phyloP scores from a whole-genome alignment of 1,139 yeast species.

The Kodamaea derodonti region DNA sequence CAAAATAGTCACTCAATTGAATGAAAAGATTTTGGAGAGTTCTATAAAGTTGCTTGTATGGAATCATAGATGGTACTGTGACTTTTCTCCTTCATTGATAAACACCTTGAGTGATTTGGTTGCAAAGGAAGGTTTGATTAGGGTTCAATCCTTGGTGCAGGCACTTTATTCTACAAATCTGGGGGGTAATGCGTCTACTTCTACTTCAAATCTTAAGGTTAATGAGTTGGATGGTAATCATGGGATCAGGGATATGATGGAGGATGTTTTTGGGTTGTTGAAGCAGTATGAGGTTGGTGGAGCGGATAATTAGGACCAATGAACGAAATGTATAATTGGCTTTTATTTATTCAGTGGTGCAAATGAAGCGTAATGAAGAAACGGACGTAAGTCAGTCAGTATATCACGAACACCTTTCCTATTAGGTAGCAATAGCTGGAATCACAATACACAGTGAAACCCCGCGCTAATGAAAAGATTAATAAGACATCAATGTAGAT shows the following conservation, averaged over 20 bases:
- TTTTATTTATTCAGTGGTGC: too few relatives aligned
- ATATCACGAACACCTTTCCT: too few relatives aligned
- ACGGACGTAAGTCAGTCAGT: too few relatives aligned
- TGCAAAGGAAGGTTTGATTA: conserved; percentile 73
- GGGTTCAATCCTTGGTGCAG: conserved; percentile 70
- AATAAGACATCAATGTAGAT: too few relatives aligned
- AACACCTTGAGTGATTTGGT: conserved; percentile 57
- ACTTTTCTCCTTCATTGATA: conserved; percentile 70
- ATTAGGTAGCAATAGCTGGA: too few relatives aligned
- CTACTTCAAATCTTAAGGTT: conserved; percentile 4
- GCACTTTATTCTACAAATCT: conserved; percentile 52
- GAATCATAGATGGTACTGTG: conserved; percentile 97
- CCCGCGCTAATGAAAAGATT: too few relatives aligned
- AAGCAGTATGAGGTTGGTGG: conserved; percentile 43
- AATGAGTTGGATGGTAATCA: conserved; percentile 34
- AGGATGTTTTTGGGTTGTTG: conserved; percentile 48
- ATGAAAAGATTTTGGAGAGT: conserved; percentile 63
- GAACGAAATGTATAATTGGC: too few relatives aligned
- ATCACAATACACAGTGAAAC: too few relatives aligned
- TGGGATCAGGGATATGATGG: conserved; percentile 61
- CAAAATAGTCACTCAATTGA: conserved; percentile 46
- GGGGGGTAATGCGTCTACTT: conserved; percentile 17
- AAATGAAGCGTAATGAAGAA: too few relatives aligned
- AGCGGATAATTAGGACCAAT: conserved; percentile 36
- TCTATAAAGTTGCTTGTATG: conserved; percentile 79